Conservation (phyloP, 371 early-diverging fungal genomes). For the Blastocladiella emersonii region DNA sequence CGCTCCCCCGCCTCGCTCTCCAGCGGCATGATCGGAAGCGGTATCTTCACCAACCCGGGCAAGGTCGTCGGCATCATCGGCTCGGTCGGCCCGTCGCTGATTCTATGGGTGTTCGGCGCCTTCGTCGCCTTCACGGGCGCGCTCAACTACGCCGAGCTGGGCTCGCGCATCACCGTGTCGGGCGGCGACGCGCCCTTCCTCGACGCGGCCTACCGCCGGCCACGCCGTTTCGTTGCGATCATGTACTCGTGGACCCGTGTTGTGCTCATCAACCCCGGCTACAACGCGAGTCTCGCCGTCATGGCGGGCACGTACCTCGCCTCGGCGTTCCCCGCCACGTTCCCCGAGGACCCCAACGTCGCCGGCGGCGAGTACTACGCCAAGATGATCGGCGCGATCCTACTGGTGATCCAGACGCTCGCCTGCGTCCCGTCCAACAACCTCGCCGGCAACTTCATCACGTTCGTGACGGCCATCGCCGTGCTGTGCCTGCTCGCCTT, state of each 20-base stretch:
- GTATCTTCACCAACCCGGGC: conserved; percentile 7
- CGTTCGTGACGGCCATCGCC: neutral
- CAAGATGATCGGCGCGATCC: neutral
- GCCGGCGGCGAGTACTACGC: neutral
- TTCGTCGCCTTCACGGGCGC: conserved; percentile 4
- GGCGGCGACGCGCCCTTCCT: conserved; percentile 8
- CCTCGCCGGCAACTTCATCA: neutral
- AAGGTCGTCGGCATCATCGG: conserved; percentile 4
- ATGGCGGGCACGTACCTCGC: neutral
- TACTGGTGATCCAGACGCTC: neutral
- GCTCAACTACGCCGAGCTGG: conserved; percentile 7
- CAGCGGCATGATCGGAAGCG: conserved; percentile 9
- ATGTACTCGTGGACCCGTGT: conserved; percentile 5
- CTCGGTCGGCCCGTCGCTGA: conserved; percentile 6
- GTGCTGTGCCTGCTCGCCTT: neutral
- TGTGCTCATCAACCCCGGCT: conserved; percentile 6
- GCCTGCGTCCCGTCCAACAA: conserved; percentile 1
- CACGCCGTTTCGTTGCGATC: neutral
- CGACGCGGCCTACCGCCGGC: neutral
- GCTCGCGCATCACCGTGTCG: neutral
- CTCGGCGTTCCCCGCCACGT: neutral
- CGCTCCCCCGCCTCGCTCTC: neutral
- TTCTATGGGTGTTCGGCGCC: conserved; percentile 8
- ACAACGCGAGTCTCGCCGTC: neutral
- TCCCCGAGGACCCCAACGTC: neutral